Evolutionary conservation across 129 eudicot genomes (phyloP), one percentile per base, ranked within the genome.

Genomic region (Helichrysum umbraculigerum): DNA sequence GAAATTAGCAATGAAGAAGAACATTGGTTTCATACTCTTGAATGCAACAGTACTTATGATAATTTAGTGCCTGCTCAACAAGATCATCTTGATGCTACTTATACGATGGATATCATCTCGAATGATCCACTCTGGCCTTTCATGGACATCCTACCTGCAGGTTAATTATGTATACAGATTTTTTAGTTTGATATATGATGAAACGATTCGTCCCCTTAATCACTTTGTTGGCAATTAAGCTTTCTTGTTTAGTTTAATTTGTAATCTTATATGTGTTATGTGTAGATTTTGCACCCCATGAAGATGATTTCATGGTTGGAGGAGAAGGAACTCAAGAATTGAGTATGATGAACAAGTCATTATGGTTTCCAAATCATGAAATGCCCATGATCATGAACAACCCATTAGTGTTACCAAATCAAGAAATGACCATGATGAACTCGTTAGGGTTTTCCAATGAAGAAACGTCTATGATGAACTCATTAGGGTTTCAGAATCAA

Each of bases 121-220:
- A 51, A 19, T 68, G 85, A 88, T 72, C 82, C 87, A 17, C 44
- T 82, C 0, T 81, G 60, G 75, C 61, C 83, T 10, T 70, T 85
- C 0, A 47, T 87, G 42, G 80, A 87, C 66, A 57, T 81, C 56
- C 41, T 70, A 77, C 47, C 52, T 41, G 2, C 67, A 81, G 84
- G 93, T 86, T 81, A 66, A 22, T 21, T 6, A 63, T 16, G 66
- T 37, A 52, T n/a, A 33, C 51, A 54, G 4, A 1, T 0, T 17
- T 5, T 29, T 42, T 59, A 1, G 20, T 50, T 11, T 15, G 57
- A 50, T 50, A 11, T 12, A 50, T 32, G 30, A 58, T 21, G 34
- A 32, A 32, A 32, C 34, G 34, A 25, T 25, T 25, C 28, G 28
- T 1, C 28, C 28, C 28, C 28, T 25, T 25, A 25, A 25, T 25